These are phyloP conservation scores for Saturnispora bothae DNA, from an alignment of 805 yeast species.

Conservation along the genomic window DNA sequence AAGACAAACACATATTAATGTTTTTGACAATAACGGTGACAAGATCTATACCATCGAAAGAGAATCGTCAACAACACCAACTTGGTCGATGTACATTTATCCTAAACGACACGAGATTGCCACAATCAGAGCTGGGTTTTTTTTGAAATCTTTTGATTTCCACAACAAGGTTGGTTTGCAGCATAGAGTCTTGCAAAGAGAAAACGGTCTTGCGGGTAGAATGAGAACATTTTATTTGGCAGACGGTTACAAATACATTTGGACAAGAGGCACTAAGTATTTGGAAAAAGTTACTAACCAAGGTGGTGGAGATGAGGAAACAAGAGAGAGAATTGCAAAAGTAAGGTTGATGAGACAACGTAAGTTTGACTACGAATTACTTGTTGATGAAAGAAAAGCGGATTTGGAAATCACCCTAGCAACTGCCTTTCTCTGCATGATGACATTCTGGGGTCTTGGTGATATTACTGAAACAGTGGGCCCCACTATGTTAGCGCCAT, in stretches of 20 bases:
- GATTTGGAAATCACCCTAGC: slow-evolving; percentile 45
- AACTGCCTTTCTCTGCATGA: slow-evolving; percentile 53
- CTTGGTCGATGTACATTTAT: slow-evolving; percentile 39
- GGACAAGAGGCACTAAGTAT: slow-evolving; percentile 43
- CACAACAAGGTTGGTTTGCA: slow-evolving; percentile 35
- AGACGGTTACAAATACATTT: slow-evolving; percentile 45
- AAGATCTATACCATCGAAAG: slow-evolving; percentile 44
- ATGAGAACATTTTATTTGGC: slow-evolving; percentile 37
- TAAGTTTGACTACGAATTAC: slow-evolving; percentile 48
- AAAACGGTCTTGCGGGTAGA: slow-evolving; percentile 30
- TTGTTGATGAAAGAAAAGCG: slow-evolving; percentile 37
- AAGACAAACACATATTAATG: slow-evolving; percentile 36
- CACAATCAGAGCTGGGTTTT: slow-evolving; percentile 39
- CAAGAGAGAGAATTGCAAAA: slow-evolving; percentile 41
- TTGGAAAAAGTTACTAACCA: slow-evolving; percentile 46
- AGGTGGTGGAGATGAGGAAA: slow-evolving; percentile 46
- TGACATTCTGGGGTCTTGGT: slow-evolving; percentile 58
- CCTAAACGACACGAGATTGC: slow-evolving; percentile 41
- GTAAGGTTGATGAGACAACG: slow-evolving; percentile 49
- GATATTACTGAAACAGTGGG: slow-evolving; percentile 44
- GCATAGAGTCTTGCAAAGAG: slow-evolving; percentile 33
- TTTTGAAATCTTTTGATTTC: slow-evolving; percentile 36
- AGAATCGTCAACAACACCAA: slow-evolving; percentile 34
- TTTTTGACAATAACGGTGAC: slow-evolving; percentile 34
- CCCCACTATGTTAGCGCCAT: slow-evolving; percentile 29